A percentile compares a stretch with the other conserved stretches of the same genome.
Evolutionary conservation across 768 basidiomycete genomes (phyloP).

Genomic region (Psilocybe azurescens): DNA sequence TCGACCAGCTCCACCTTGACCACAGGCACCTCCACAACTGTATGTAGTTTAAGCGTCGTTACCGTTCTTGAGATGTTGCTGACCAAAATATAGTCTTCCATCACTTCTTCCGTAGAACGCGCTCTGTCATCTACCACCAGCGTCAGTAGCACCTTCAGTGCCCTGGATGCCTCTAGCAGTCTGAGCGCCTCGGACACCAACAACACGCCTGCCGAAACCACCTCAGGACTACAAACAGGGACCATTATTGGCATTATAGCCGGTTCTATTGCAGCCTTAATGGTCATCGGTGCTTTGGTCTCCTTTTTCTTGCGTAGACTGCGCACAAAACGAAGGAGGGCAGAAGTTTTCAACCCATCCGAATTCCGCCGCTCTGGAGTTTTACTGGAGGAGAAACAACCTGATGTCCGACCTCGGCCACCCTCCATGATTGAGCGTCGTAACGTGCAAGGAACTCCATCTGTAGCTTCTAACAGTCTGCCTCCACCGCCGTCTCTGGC

Average conservation of each 20-base stretch:
- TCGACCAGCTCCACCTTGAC: slow-evolving; percentile 9
- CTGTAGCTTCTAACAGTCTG: not conserved
- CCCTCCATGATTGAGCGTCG: slow-evolving; percentile 38
- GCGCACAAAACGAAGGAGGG: slow-evolving; percentile 36
- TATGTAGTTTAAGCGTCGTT: not conserved
- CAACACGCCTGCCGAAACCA: not conserved
- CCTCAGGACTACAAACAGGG: slow-evolving; percentile 23
- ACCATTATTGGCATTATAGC: slow-evolving; percentile 31
- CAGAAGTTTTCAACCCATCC: slow-evolving; percentile 50
- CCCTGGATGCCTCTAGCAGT: not conserved
- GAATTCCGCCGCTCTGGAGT: slow-evolving; percentile 59
- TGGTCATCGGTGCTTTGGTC: slow-evolving; percentile 24
- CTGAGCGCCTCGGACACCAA: not conserved
- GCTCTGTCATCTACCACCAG: not conserved
- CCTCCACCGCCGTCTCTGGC: slow-evolving; percentile 21
- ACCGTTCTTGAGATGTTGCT: not conserved
- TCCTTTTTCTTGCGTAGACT: slow-evolving; percentile 41
- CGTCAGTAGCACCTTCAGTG: not conserved
- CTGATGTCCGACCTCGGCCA: slow-evolving; percentile 30
- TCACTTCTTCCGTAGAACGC: not conserved
- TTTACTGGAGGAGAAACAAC: slow-evolving; percentile 36
- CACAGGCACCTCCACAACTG: not conserved
- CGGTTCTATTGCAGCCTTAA: slow-evolving; percentile 30
- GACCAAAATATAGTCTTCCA: not conserved
- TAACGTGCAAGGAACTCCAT: slow-evolving; percentile 23